Base-by-base conservation (phyloP, 2,329 filamentous ascomycete species). In the Colletotrichum higginsianum region DNA sequence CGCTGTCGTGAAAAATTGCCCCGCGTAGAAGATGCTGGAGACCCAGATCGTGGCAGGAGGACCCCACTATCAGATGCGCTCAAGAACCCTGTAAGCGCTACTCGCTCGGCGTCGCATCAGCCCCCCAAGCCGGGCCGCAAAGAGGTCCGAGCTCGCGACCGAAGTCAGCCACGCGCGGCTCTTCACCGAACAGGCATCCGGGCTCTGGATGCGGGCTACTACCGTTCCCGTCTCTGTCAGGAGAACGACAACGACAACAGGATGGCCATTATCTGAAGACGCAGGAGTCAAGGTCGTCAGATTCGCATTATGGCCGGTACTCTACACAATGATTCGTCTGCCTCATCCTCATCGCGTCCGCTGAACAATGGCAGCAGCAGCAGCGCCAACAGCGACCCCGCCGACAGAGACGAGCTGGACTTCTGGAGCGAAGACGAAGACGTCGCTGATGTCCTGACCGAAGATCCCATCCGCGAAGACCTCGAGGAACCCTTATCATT, bases 401-500 rank as follows among this genome's bases (percentile, higher is more conserved):
- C 84, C 74, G 79, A 83, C 75, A 81, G 81, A 75, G 86, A 88
- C 78, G 84, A 90, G 67, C 78, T 86, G 74, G 83, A 86, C 76
- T 78, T 85, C 49, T 80, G 79, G 73, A 77, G 79, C 64, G 78
- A 79, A 73, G 84, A 86, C 75, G 82, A 86, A 73, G 73, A 79
- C 73, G 74, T 77, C 50, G 76, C 76, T 63, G 79, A 80, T 62
- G 74, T 89, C 46, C 83, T 92, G 64, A 84, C 82, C 53, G 85
- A 89, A 58, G 90, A 92, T 78, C 89, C 90, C 23, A 81, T 91
- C 69, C 83, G 84, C 66, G 81, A 84, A 61, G 82, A 85, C 53
- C 78, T 88, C 44, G 81, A 83, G 66, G 84, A 88, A 58, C 84
- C 86, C 38, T 82, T 93, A 64, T 92, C 92, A 44, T 94, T 94